Conservation (phyloP, 1,284 basidiomycete genomes). For the Pholiota adiposa region DNA sequence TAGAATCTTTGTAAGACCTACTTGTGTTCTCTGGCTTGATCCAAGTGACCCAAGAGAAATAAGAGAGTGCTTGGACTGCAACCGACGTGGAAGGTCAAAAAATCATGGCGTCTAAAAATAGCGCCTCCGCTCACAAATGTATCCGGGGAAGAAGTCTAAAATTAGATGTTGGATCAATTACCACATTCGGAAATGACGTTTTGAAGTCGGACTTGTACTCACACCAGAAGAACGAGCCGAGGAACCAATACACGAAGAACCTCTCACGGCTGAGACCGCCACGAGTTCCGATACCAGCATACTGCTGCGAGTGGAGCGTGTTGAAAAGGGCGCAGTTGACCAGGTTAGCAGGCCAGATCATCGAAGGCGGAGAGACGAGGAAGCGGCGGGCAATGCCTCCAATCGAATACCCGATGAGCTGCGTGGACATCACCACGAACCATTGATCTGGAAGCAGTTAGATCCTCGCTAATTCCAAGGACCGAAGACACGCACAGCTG, state of each 20-base stretch:
- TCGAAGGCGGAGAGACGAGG: constrained; percentile 74
- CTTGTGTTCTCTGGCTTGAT: constrained; percentile 40
- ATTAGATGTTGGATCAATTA: constrained; percentile 43
- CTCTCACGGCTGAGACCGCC: constrained; percentile 72
- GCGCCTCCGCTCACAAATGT: constrained; percentile 47
- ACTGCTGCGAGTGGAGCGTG: constrained; percentile 63
- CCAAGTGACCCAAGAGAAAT: constrained; percentile 65
- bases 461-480: neutral
- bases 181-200: constrained; percentile 39
- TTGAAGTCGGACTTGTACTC: constrained; percentile 20
- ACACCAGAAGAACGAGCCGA: constrained; percentile 67
- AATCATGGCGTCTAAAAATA: neutral
- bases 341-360: constrained; percentile 83
- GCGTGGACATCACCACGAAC: constrained; percentile 66
- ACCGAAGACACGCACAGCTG: constrained; percentile 24
- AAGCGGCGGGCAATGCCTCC: constrained; percentile 64
- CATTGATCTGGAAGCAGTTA: constrained; percentile 42
- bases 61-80: constrained; percentile 56
- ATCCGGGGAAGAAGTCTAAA: constrained; percentile 68
- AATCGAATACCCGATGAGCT: constrained; percentile 71
- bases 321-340: constrained; percentile 81
- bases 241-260: constrained; percentile 53
- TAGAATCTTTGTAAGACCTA: too few relatives aligned
- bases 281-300: constrained; percentile 63
- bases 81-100: constrained; percentile 1